A percentile compares a stretch with the other conserved stretches of the same genome.
Conservation (phyloP, 163 green algal species). For the Prototheca cutis region DNA sequence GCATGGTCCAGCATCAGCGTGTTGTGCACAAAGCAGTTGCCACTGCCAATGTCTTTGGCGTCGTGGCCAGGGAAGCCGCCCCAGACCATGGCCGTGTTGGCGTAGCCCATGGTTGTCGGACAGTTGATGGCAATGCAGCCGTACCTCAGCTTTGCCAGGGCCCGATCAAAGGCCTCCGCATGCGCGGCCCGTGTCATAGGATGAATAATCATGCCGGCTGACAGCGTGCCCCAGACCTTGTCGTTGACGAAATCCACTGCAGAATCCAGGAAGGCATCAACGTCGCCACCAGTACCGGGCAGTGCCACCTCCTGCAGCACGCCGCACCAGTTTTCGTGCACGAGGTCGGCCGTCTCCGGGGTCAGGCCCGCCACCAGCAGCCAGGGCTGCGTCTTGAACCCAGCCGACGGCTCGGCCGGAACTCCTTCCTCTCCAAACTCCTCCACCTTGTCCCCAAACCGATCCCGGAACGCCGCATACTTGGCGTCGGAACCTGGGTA, state of each 20-base stretch:
- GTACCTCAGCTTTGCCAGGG: conserved; percentile 48
- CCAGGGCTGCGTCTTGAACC: conserved; percentile 36
- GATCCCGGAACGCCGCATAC: conserved; percentile 20
- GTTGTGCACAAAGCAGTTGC: conserved; percentile 66
- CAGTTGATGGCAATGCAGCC: conserved; percentile 55
- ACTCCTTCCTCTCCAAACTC: conserved; percentile 19
- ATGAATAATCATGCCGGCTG: conserved; percentile 45
- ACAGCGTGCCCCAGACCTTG: conserved; percentile 55
- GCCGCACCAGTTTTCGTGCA: conserved; percentile 63
- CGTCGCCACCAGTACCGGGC: conserved; percentile 17
- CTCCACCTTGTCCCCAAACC: conserved; percentile 27
- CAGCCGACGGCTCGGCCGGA: too few species aligned
- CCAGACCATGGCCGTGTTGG: conserved; percentile 44
- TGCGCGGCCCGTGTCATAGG: conserved; percentile 22
- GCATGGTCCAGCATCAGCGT: conserved; percentile 51
- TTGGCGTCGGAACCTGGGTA: conserved; percentile 52
- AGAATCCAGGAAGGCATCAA: conserved; percentile 32
- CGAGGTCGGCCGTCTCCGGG: conserved; percentile 37
- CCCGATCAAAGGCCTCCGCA: conserved; percentile 21
- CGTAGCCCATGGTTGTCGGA: conserved; percentile 33
- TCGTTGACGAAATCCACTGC: conserved; percentile 55
- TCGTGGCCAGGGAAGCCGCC: conserved; percentile 47
- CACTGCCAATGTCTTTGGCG: conserved; percentile 43
- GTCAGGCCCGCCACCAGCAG: conserved; percentile 43
- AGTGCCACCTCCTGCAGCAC: conserved; percentile 62